Base-by-base conservation (phyloP, 2,329 filamentous ascomycete genomes). In the Basipetospora sp. region DNA sequence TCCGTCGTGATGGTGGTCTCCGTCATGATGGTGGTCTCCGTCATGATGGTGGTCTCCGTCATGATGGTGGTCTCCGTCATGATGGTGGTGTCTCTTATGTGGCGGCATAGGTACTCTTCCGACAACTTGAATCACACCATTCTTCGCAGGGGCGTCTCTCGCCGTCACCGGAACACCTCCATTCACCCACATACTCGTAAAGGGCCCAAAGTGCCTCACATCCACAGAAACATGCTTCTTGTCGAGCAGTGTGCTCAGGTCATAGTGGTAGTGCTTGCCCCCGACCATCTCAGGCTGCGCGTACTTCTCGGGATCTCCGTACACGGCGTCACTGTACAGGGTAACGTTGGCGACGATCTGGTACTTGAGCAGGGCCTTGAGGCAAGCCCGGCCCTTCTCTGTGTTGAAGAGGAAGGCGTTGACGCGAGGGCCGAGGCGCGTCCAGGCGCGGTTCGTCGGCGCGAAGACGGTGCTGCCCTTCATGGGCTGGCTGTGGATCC, bases 351-450 rank as follows among this genome's bases (percentile, higher is more conserved):
- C 68, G 1, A 80, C 79, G 34, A 87, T 67, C 50, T 88, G 81
- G 53, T 92, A 92, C 60, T 83, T 65, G 13, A 92, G 64, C 32
- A 94, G 62, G 0, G 83, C 83, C 45, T 71, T 74, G 14, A 94
- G 69, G 53, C 84, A 93, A 54, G 77, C 77, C 44, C 69, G 63
- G 2, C 87, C 87, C 37, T 67, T 70, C 19, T 71, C 64, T 41
- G 79, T 82, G 55, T 69, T 71, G 67, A 94, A 94, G 4, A 94
- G 65, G 67, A 93, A 94, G 16, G 77, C 81, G 51, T 88, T 92
- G 48, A 79, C 72, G 39, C 55, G 65, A 1, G 72, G 68, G 1
- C 85, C 84, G 1, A 94, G 75, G 45, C 72, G 72, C 48, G 69
- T 53, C 62, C 88, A 94, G n/a, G 86, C 87, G 4, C 58, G 60